Base-by-base conservation (phyloP, 1,284 basidiomycete genomes). In the Trichosporon ovoides region DNA sequence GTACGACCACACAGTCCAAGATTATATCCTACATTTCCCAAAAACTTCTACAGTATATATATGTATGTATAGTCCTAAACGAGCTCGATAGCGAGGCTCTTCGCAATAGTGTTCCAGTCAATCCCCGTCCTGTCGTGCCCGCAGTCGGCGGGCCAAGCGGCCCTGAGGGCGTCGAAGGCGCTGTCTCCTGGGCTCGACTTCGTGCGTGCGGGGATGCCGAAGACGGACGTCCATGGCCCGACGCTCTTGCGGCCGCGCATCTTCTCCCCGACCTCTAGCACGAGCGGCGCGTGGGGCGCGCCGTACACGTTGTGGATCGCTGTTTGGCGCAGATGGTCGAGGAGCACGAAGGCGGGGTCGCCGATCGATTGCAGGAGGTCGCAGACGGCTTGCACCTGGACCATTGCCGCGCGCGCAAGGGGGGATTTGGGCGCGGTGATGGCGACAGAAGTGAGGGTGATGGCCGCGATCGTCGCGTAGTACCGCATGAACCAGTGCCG, bases 401-500 rank as follows among this genome's bases (percentile, higher is more conserved):
- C 28, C 43, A 48, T 48, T 22, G 43, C 28, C 7, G 43, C 43
- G 43, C 43, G 43, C 24, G 43, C 43, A 3, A 48, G 43, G 1
- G 43, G 43, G 24, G 14, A 16, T 22, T 48, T 48, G 22, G 43
- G 43, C 28, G 43, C 43, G 14, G 43, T 48, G 24, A 48, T 48
- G 3, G 43, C 43, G 22, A 48, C 43, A 2, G 14, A n/a, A 13
- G 43, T 28, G 3, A 46, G 43, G 1, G 43, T 46, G 10, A 46
- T 22, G 7, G 43, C 43, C 4, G 43, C 43, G 19, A 48, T 48
- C 16, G 43, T 48, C 14, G 43, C 43, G 11, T 48, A 48, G 24
- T 48, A 48, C 43, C 43, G 43, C 43, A 48, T 48, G 43, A 48
- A 48, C 43, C 43, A 48, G 22, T 48, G 43, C 16, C 16, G 28